phyloP scores from a whole-genome alignment of 768 basidiomycete genomes.

The Rhizopogon salebrosus region DNA sequence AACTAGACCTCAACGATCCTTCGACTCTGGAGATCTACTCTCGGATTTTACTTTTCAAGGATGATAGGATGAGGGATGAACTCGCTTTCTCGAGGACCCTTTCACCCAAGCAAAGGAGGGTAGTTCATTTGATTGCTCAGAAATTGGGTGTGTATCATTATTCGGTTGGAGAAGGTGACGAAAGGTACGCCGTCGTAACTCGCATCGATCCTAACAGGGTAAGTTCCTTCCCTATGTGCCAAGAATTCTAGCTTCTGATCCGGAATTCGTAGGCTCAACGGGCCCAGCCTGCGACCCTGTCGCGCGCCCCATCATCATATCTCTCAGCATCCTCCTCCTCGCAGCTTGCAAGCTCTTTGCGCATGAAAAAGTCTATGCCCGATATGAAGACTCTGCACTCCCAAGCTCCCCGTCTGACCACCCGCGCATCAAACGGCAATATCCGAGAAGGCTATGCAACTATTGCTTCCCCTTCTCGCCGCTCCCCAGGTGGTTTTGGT shows the following conservation, averaged over 20 bases:
- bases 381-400: slow-evolving; percentile 87
- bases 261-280: slow-evolving; percentile 19
- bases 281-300: slow-evolving; percentile 56
- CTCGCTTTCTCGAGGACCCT: slow-evolving; percentile 92
- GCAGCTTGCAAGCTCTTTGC: slow-evolving; percentile 49
- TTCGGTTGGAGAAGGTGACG: slow-evolving; percentile 89
- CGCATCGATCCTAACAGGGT: slow-evolving; percentile 83
- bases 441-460: slow-evolving; percentile 85
- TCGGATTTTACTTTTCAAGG: slow-evolving; percentile 93
- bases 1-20: slow-evolving; percentile 94
- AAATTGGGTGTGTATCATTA: slow-evolving; percentile 95
- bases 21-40: slow-evolving; percentile 97
- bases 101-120: slow-evolving; percentile 77
- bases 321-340: slow-evolving; percentile 50
- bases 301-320: slow-evolving; percentile 79
- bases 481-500: slow-evolving; percentile 65
- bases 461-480: slow-evolving; percentile 77
- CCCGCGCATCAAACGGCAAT: slow-evolving; percentile 83
- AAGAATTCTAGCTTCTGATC: slow-evolving; percentile 4
- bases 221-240: slow-evolving; percentile 26
- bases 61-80: slow-evolving; percentile 95
- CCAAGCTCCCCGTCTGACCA: slow-evolving; percentile 71
- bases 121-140: slow-evolving; percentile 94
- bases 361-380: slow-evolving; percentile 98
- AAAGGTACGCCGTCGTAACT: slow-evolving; percentile 90